These are phyloP conservation scores for Aspergillus sp. DNA, from an alignment of 2,329 filamentous ascomycete genomes.

Conservation along the genomic window DNA sequence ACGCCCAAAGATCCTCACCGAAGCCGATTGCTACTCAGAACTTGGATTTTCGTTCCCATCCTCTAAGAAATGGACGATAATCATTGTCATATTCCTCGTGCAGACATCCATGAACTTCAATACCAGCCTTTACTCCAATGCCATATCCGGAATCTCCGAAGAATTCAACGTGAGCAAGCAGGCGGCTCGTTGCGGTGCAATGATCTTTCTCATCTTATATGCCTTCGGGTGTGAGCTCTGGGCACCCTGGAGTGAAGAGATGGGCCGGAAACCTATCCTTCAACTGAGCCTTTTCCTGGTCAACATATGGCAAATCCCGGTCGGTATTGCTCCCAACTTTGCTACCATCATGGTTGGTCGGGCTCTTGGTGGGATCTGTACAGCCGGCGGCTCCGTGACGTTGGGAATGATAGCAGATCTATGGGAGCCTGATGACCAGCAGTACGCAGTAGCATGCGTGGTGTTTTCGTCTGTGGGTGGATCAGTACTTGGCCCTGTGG, in stretches of 20 bases:
- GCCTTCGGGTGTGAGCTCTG: conserved; percentile 85
- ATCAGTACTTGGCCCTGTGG: conserved; percentile 72
- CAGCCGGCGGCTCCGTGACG: conserved; percentile 71
- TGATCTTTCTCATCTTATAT: conserved; percentile 76
- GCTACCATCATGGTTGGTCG: conserved; percentile 69
- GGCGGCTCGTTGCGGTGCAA: conserved; percentile 70
- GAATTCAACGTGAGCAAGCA: conserved; percentile 69
- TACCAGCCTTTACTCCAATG: conserved; percentile 72
- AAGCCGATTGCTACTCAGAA: conserved; percentile 66
- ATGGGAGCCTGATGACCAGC: conserved; percentile 70
- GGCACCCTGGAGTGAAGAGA: conserved; percentile 84
- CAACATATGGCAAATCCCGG: conserved; percentile 74
- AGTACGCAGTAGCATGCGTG: conserved; percentile 74
- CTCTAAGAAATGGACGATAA: conserved; percentile 71
- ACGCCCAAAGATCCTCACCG: conserved; percentile 37
- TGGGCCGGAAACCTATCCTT: conserved; percentile 74
- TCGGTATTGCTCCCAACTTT: conserved; percentile 73
- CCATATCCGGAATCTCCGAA: conserved; percentile 63
- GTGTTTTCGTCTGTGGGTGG: conserved; percentile 79
- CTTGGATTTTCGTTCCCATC: conserved; percentile 63
- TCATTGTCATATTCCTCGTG: conserved; percentile 71
- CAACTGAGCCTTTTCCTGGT: conserved; percentile 72
- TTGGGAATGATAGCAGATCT: conserved; percentile 75
- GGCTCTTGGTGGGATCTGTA: conserved; percentile 68
- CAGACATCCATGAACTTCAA: conserved; percentile 81